Conservation (phyloP, 306 rosid species). For the Notholithocarpus densiflorus region DNA sequence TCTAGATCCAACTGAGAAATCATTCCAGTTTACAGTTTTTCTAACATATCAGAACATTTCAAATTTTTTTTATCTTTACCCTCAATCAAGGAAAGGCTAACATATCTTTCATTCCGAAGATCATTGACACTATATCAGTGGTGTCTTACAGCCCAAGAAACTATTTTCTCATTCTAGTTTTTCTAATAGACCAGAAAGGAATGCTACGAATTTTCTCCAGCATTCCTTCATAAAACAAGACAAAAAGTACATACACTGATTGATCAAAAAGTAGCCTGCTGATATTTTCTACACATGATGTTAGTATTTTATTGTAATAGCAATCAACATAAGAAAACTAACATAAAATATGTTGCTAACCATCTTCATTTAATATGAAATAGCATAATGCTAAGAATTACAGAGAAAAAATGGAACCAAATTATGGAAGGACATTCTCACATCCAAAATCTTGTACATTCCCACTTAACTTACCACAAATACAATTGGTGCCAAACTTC, state of each 20-base stretch:
- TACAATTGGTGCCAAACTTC: conserved; percentile 85
- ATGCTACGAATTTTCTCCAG: not conserved
- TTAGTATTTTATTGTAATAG: not conserved
- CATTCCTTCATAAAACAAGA: not conserved
- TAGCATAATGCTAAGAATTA: not conserved
- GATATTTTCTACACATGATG: not conserved
- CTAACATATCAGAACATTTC: too few species aligned
- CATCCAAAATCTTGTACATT: conserved; percentile 21
- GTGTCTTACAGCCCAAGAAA: not conserved
- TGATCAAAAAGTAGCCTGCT: not conserved
- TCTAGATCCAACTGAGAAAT: too few species aligned
- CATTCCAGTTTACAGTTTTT: too few species aligned
- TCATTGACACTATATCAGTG: not conserved
- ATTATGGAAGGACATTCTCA: not conserved
- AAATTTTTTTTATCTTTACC: too few species aligned
- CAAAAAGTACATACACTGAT: not conserved
- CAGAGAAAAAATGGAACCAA: conserved; percentile 18
- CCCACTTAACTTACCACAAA: conserved; percentile 48
- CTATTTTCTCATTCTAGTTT: too few species aligned
- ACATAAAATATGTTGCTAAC: not conserved
- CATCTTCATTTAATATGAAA: conserved; percentile 3
- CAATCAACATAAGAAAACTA: not conserved
- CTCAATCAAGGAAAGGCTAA: too few species aligned
- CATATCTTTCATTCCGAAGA: not conserved
- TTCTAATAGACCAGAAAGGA: not conserved